These are phyloP conservation scores for Citrus reticulata DNA, from an alignment of 345 rosid genomes.

Conservation along the genomic window DNA sequence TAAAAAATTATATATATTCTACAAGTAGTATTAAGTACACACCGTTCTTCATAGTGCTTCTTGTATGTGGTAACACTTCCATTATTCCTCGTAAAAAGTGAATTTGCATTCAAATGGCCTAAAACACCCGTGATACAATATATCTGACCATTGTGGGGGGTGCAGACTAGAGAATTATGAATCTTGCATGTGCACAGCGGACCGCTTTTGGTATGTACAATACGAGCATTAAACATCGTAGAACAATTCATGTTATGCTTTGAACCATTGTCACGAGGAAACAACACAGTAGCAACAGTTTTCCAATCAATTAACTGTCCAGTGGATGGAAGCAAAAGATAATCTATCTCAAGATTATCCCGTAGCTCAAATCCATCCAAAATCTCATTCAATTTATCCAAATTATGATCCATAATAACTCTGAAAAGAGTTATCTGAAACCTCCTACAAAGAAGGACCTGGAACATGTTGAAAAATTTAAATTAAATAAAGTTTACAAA, in stretches of 20 bases:
- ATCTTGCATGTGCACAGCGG: slow-evolving; percentile 47
- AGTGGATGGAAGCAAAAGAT: slow-evolving; percentile 59
- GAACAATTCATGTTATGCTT: slow-evolving; percentile 30
- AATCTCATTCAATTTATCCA: slow-evolving; percentile 34
- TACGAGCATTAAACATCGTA: slow-evolving; percentile 17
- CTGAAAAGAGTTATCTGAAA: slow-evolving; percentile 62
- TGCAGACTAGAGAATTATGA: slow-evolving; percentile 58
- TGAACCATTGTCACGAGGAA: slow-evolving; percentile 17
- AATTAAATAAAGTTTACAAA: neutral
- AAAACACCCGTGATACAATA: slow-evolving; percentile 54
- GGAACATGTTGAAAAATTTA: slow-evolving; percentile 11
- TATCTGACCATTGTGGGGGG: slow-evolving; percentile 66
- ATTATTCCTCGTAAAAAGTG: slow-evolving; percentile 39
- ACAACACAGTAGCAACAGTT: slow-evolving; percentile 38
- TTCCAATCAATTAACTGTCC: slow-evolving; percentile 50
- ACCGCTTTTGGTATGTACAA: slow-evolving; percentile 49
- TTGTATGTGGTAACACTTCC: slow-evolving; percentile 42
- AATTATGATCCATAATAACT: slow-evolving; percentile 46
- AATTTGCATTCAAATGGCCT: slow-evolving; percentile 47
- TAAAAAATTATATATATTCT: neutral
- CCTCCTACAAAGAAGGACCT: slow-evolving; percentile 63
- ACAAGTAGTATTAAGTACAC: slow-evolving; percentile 15
- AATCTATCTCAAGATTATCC: slow-evolving; percentile 42
- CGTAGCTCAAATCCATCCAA: slow-evolving; percentile 25
- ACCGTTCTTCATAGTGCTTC: slow-evolving; percentile 54